A percentile compares a stretch with the other conserved stretches of the same genome.
These are phyloP conservation scores for Kalanchoe fedtschenkoi DNA, from an alignment of 164 flowering plant genomes.

Conservation along the genomic window DNA sequence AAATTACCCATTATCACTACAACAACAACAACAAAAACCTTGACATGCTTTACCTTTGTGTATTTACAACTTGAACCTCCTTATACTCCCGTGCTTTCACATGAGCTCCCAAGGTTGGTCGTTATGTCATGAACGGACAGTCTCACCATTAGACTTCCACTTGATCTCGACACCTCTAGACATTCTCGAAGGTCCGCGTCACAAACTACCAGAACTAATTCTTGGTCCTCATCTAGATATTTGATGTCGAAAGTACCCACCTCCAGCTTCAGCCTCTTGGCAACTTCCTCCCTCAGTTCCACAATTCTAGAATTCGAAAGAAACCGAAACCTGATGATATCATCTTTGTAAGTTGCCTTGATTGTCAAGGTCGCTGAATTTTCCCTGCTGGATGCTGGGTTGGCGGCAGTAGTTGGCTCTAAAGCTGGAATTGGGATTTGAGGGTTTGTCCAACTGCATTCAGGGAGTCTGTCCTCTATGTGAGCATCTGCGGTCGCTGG, in stretches of 20 bases:
- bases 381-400: constrained; percentile 19
- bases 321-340: constrained; percentile 68
- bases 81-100: constrained; percentile 66
- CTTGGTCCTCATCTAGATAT: constrained; percentile 84
- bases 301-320: constrained; percentile 34
- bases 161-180: constrained; percentile 47
- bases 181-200: constrained; percentile 89
- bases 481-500: constrained; percentile 30
- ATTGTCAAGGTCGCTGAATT: constrained; percentile 49
- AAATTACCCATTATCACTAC: neutral
- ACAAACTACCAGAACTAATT: constrained; percentile 72
- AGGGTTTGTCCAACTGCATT: constrained; percentile 27
- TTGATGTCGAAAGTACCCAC: constrained; percentile 73
- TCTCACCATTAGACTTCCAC: constrained; percentile 53
- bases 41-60: neutral
- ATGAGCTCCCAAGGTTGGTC: constrained; percentile 76
- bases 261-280: constrained; percentile 76
- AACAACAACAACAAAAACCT: constrained; percentile 10
- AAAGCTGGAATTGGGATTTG: constrained; percentile 20
- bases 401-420: constrained; percentile 11
- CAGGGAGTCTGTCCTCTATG: constrained; percentile 35
- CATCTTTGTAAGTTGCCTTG: constrained; percentile 71
- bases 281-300: constrained; percentile 74
- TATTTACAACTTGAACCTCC: constrained; percentile 18
- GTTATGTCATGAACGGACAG: constrained; percentile 46